Percentiles rank a stretch among this genome's conserved stretches.
These are phyloP conservation scores for Nemania diffusa DNA, from an alignment of 2,329 filamentous ascomycete species.

Conservation along the genomic window DNA sequence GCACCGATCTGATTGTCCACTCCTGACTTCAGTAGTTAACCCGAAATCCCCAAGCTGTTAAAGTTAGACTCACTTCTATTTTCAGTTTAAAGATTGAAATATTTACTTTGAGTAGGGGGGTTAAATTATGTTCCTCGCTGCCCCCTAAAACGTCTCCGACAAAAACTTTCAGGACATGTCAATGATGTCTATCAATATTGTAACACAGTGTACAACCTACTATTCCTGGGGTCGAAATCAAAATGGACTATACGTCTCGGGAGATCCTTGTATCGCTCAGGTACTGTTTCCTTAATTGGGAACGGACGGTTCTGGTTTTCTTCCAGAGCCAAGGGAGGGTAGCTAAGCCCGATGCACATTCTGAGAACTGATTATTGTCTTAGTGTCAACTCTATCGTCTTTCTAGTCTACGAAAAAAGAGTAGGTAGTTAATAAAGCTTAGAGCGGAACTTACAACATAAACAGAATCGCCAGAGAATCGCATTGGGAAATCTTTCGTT, in stretches of 20 bases:
- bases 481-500: slow-evolving; percentile 24
- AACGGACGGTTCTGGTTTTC: neutral
- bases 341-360: slow-evolving; percentile 38
- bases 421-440: neutral
- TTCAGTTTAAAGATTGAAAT: neutral
- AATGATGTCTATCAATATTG: neutral
- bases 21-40: neutral
- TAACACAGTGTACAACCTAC: slow-evolving; percentile 14
- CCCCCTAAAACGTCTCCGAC: slow-evolving; percentile 12
- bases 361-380: slow-evolving; percentile 26
- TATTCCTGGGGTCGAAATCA: slow-evolving; percentile 38
- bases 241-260: slow-evolving; percentile 37
- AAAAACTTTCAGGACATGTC: slow-evolving; percentile 30
- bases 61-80: slow-evolving; percentile 8
- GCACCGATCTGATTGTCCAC: slow-evolving; percentile 11
- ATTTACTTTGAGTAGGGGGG: slow-evolving; percentile 36
- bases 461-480: slow-evolving; percentile 36
- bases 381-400: neutral
- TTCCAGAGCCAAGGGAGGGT: slow-evolving; percentile 13
- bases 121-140: slow-evolving; percentile 19
- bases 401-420: too few relatives aligned
- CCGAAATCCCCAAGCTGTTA: slow-evolving; percentile 39
- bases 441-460: slow-evolving; percentile 32
- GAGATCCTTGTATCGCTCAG: neutral
- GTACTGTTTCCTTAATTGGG: slow-evolving; percentile 31